phyloP scores from a whole-genome alignment of 306 rosid genomes.

The Lathyrus aphaca region DNA sequence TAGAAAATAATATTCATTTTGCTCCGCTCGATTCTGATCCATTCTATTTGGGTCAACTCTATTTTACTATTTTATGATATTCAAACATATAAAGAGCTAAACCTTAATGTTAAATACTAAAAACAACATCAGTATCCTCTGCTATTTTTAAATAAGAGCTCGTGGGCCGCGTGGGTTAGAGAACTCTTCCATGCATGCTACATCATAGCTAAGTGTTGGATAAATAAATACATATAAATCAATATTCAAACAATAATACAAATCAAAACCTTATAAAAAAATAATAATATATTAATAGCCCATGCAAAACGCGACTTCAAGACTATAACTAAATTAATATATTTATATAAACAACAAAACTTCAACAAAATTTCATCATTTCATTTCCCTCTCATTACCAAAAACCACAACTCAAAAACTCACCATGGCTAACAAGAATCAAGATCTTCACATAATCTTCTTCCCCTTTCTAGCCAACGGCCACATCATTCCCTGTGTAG shows the following conservation, averaged over 20 bases:
- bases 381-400: background rate
- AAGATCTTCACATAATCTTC: slow-evolving; percentile 37
- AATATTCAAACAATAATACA: background rate
- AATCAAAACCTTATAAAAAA: background rate
- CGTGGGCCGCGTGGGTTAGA: background rate
- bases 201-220: background rate
- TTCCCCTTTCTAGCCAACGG: slow-evolving; percentile 46
- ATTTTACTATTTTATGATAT: too few relatives aligned
- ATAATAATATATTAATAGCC: background rate
- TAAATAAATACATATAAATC: background rate
- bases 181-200: background rate
- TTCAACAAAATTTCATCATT: background rate
- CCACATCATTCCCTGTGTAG: slow-evolving; percentile 42
- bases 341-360: slow-evolving; percentile 4
- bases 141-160: background rate
- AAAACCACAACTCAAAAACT: background rate
- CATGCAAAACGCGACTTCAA: slow-evolving; percentile 27
- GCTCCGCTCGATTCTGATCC: too few relatives aligned
- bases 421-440: slow-evolving; percentile 29
- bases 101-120: too few relatives aligned
- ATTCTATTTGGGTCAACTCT: too few relatives aligned
- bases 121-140: background rate
- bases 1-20: too few relatives aligned
- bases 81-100: too few relatives aligned
- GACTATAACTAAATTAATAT: background rate